phyloP scores from a whole-genome alignment of 352 stramenopile genomes.

The Phytophthora rubi region DNA sequence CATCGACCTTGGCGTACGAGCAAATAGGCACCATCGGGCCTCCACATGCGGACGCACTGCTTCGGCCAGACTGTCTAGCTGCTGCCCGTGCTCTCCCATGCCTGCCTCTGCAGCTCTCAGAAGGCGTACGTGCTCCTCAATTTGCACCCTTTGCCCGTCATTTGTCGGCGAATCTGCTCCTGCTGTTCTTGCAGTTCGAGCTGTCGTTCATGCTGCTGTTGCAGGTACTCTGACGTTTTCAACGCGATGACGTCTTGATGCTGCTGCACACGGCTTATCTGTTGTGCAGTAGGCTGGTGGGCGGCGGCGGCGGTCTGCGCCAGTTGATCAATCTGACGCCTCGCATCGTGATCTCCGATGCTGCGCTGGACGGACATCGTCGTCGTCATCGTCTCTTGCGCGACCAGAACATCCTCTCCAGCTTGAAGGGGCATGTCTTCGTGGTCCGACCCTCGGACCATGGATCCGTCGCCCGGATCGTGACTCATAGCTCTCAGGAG shows the following conservation, averaged over 20 bases:
- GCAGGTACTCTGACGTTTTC: conserved; percentile 4
- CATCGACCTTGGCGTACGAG: no score
- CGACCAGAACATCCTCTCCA: neutral
- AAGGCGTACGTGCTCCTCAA: no score
- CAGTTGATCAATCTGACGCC: conserved; percentile 8
- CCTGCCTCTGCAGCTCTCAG: no score
- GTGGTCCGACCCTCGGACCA: neutral
- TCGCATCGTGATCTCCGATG: neutral
- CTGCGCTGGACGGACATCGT: conserved; percentile 1
- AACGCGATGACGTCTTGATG: conserved; percentile 3
- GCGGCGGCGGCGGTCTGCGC: conserved; percentile 6
- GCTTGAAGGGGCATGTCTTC: neutral
- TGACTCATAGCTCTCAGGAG: conserved; percentile 3
- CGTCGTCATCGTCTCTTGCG: conserved; percentile 1
- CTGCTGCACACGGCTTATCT: conserved; percentile 3
- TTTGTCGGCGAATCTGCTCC: neutral
- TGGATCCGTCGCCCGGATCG: neutral
- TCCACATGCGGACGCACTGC: no score
- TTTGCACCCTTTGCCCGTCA: no score
- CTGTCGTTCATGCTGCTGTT: conserved; percentile 5
- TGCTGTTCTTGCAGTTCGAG: conserved; percentile 5
- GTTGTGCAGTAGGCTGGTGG: conserved; percentile 3
- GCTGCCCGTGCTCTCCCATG: no score
- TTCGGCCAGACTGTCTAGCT: no score
- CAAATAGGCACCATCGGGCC: no score